phyloP scores from a whole-genome alignment of 2,329 filamentous ascomycete genomes.

The Juglanconis juglandina region DNA sequence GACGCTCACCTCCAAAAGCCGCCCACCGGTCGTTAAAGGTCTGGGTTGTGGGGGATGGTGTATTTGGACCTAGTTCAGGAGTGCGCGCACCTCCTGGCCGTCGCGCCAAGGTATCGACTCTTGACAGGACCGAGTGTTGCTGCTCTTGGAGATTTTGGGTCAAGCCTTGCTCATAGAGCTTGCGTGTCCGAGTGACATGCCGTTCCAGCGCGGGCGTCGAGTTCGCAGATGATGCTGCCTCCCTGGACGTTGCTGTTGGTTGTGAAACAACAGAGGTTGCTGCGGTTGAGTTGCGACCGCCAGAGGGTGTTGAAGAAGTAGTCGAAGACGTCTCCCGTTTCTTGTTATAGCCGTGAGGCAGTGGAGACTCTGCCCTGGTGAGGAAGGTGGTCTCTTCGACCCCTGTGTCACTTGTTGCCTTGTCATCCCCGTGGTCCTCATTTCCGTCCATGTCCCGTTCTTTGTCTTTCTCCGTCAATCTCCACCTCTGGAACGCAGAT shows the following conservation, averaged over 20 bases:
- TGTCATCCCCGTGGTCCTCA: slow-evolving; percentile 33
- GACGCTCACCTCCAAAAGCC: slow-evolving; percentile 35
- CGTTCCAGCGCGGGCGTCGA: slow-evolving; percentile 54
- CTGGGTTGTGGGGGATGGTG: slow-evolving; percentile 43
- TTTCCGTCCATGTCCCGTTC: slow-evolving; percentile 37
- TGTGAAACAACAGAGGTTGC: slow-evolving; percentile 87
- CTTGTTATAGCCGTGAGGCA: slow-evolving; percentile 62
- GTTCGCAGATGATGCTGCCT: slow-evolving; percentile 37
- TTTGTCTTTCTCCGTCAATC: slow-evolving; percentile 54
- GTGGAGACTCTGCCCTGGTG: slow-evolving; percentile 51
- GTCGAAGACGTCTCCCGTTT: slow-evolving; percentile 87
- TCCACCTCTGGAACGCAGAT: slow-evolving; percentile 79
- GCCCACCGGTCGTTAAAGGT: slow-evolving; percentile 43
- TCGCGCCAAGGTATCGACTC: slow-evolving; percentile 74
- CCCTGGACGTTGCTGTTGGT: slow-evolving; percentile 48
- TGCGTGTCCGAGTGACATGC: slow-evolving; percentile 64
- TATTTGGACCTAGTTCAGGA: slow-evolving; percentile 42
- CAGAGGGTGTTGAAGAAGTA: slow-evolving; percentile 65
- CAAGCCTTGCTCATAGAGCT: slow-evolving; percentile 80
- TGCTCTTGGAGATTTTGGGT: slow-evolving; percentile 78
- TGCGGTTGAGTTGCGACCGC: slow-evolving; percentile 75
- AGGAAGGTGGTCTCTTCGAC: slow-evolving; percentile 31
- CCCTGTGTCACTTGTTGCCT: slow-evolving; percentile 29
- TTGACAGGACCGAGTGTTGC: slow-evolving; percentile 70
- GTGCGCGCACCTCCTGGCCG: slow-evolving; percentile 50